Evolutionary conservation across 371 early-diverging fungal genomes (phyloP).

Genomic region (Circinella umbellata): DNA sequence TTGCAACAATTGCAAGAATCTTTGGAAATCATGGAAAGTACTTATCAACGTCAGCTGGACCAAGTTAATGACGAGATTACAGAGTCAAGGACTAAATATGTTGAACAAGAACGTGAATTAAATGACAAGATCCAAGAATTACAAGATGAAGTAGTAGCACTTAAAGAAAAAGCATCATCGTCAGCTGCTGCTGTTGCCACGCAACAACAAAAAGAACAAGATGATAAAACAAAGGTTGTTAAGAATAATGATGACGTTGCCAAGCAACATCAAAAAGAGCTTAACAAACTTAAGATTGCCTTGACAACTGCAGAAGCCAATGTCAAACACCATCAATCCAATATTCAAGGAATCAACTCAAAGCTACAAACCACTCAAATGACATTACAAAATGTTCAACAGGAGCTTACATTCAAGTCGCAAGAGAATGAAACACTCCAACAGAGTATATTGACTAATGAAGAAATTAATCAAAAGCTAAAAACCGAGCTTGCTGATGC

Average conservation of each 20-base stretch:
- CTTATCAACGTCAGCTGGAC: constrained; percentile 6
- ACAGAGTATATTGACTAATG: background rate
- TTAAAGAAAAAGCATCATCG: background rate
- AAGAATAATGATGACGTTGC: background rate
- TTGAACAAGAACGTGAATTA: background rate
- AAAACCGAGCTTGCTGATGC: constrained; percentile 21
- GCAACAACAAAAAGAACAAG: background rate
- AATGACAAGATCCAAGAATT: constrained; percentile 8
- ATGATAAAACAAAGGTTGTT: too few species aligned
- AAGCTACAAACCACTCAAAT: constrained; percentile 24
- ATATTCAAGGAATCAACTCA: constrained; percentile 22
- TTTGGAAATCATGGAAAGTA: constrained; percentile 2
- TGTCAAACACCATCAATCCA: constrained; percentile 23
- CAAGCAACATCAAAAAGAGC: background rate
- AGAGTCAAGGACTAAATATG: background rate
- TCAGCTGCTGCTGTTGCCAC: background rate
- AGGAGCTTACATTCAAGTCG: background rate
- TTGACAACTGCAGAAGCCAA: constrained; percentile 19
- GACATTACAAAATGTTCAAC: constrained; percentile 16
- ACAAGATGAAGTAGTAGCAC: constrained; percentile 8
- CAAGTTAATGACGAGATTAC: background rate
- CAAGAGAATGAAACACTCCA: background rate
- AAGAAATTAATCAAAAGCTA: constrained; percentile 21
- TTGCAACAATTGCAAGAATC: constrained; percentile 7
- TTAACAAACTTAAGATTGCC: constrained; percentile 17